Evolutionary conservation across 805 yeast species (phyloP), one percentile per base, ranked within the genome.

Genomic region (Spathaspora sp.): DNA sequence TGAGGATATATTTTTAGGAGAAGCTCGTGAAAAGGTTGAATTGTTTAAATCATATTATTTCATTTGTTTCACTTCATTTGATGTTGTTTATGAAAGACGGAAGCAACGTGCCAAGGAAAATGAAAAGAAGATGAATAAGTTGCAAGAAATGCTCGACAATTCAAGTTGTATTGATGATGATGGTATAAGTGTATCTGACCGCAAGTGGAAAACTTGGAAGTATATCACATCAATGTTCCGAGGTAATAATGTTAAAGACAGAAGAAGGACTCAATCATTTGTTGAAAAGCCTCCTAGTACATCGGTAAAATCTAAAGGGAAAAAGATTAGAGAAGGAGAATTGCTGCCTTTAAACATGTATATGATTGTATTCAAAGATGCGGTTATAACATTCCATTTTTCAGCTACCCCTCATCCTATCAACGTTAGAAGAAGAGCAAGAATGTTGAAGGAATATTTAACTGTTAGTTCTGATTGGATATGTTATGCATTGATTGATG

Each of bases 381-480:
- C 96, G 17, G 96, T 94, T 5, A 71, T 94, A 39, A 91, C 97
- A 0, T 91, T 94, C 72, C 99, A 94, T 70, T 90, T 89, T 68
- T 85, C 90, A 9, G 93, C 97, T 11, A 90, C 97, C 0, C 96
- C 97, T 2, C 99, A 94, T 67, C 96, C 98, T 0, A 88, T 91
- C 47, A 94, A 94, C 63, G 99, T 94, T 31, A 81, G 99, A 59
- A 80, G 98, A 66, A 82, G 99, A 65, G 96, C 96, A 0, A 77
- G 99, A 52, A 72, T 94, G 56, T 76, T 93, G 55, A 78, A 86
- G 55, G 99, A 94, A 65, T 93, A 92, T 63, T 73, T 94, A 55
- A 89, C 89, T 2, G 96, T 94, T 5, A 82, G 93, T 2, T 83
- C 97, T 0, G 98, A 94, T 67, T 94, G 99, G 99, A 86, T 94